Base-by-base conservation (phyloP, 1,284 basidiomycete species). In the Rugosomyces carneus region DNA sequence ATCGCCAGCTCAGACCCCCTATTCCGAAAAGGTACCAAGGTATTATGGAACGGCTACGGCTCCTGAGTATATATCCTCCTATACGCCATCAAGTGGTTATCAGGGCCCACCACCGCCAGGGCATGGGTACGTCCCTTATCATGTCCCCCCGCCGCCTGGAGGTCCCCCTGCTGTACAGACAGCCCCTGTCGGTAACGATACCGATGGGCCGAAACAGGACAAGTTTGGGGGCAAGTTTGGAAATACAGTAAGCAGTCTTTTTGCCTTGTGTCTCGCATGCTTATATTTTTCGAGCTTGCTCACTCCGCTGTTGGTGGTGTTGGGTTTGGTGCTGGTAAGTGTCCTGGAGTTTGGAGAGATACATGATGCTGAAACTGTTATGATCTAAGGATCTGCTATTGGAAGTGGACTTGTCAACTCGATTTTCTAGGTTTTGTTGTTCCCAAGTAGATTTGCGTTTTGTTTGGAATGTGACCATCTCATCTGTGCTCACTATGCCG, bases 221-320 rank as follows among this genome's bases (percentile, higher is more conserved):
- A 80, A 75, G 50, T 75, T 69, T 42, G 75, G 77, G 18, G 58
- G 61, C 5, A 70, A 68, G 34, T 63, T 80, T n/a, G 79, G 80
- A 3, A 73, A 72, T 50, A 81, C 78, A 31, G 80, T 79, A 54
- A 56, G 64, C 55, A 24, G 10, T 44, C 35, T 27, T 49, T 10
- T 29, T 10, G 13, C 11, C 3, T 5, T n/a, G n/a, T n/a, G n/a
- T 20, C 3, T 36, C n/a, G 16, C 35, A 16, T 7, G 15, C 3
- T n/a, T 37, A 19, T 37, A 21, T 11, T 21, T 37, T 11, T 37
- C 48, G 47, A 81, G 80, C 72, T 85, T 68, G 81, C 81, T 3
- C 71, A 76, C 39, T 76, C 80, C 38, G 83, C 84, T 34, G 84
- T 73, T 2, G 82, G 83, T 37, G 84, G 84, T 59, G 74, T 80